Evolutionary conservation across 2,329 filamentous ascomycete genomes (phyloP).

Genomic region (Fusarium hainanense): DNA sequence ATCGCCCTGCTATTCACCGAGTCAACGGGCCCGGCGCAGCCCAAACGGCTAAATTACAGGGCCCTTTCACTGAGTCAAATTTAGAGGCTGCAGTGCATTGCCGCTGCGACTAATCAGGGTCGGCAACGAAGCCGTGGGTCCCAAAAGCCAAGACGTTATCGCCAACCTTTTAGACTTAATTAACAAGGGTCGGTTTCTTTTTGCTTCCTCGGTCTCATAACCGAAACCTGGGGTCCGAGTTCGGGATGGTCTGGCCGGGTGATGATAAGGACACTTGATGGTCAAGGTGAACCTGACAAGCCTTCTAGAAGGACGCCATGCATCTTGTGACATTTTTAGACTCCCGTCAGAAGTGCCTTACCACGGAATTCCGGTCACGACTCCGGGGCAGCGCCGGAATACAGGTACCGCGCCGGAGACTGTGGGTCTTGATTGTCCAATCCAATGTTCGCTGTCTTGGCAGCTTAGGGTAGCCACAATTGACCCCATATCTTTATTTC

Average conservation of each 20-base stretch:
- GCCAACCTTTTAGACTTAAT: neutral
- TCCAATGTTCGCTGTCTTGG: neutral
- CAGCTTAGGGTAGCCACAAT: neutral
- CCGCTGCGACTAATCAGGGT: slow-evolving; percentile 21
- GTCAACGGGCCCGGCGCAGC: slow-evolving; percentile 7
- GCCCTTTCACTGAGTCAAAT: slow-evolving; percentile 34
- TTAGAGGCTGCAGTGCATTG: neutral
- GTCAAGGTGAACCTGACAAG: neutral
- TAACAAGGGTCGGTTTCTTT: slow-evolving; percentile 5
- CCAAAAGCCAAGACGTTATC: slow-evolving; percentile 19
- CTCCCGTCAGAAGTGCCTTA: neutral
- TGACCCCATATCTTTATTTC: neutral
- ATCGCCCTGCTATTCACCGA: slow-evolving; percentile 26
- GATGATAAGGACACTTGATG: neutral
- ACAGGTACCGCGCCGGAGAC: neutral
- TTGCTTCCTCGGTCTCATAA: slow-evolving; percentile 18
- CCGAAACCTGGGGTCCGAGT: slow-evolving; percentile 29
- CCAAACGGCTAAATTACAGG: neutral
- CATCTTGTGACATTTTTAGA: slow-evolving; percentile 10
- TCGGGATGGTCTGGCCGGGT: slow-evolving; percentile 6
- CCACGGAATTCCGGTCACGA: slow-evolving; percentile 1
- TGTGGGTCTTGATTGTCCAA: neutral
- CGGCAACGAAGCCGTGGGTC: slow-evolving; percentile 19
- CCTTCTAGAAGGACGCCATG: slow-evolving; percentile 19
- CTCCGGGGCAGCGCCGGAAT: neutral